These are phyloP conservation scores for Antrodiella citrinella DNA, from an alignment of 768 basidiomycete genomes.

Conservation along the genomic window DNA sequence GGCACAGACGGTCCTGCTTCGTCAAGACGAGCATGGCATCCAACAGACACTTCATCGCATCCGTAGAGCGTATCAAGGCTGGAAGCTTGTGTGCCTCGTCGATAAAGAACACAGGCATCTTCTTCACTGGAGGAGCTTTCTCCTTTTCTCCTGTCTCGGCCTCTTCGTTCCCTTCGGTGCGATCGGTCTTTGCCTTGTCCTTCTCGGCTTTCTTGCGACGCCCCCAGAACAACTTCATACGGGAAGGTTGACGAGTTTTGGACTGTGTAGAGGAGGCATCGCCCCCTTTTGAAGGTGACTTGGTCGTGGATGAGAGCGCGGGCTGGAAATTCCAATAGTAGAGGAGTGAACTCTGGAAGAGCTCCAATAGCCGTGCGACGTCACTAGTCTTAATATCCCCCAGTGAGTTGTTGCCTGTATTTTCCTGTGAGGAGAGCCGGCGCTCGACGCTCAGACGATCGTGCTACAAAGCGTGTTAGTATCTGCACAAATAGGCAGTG, in stretches of 20 bases:
- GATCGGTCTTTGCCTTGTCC: too few relatives aligned
- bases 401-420: conserved; percentile 7
- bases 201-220: conserved; percentile 9
- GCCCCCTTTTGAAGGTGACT: conserved; percentile 6
- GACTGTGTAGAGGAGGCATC: conserved; percentile 3
- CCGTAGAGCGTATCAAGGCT: conserved; percentile 64
- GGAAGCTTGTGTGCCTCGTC: conserved; percentile 87
- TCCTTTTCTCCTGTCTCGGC: conserved; percentile 17
- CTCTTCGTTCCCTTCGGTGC: too few relatives aligned
- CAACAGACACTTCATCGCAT: conserved; percentile 77
- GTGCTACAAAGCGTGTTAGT: conserved; percentile 36
- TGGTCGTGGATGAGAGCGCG: conserved; percentile 7
- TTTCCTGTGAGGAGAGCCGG: conserved; percentile 39
- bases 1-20: conserved; percentile 80
- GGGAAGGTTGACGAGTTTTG: not conserved
- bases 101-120: conserved; percentile 73
- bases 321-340: conserved; percentile 68
- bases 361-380: conserved; percentile 74
- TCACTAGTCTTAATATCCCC: conserved; percentile 64
- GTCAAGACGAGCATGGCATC: conserved; percentile 84
- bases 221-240: conserved; percentile 13
- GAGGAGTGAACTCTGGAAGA: conserved; percentile 67
- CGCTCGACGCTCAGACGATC: conserved; percentile 70
- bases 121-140: conserved; percentile 40
- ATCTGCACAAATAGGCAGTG: not conserved